These are phyloP conservation scores for Xylariaceae sp. DNA, from an alignment of 2,329 filamentous ascomycete genomes.

Conservation along the genomic window DNA sequence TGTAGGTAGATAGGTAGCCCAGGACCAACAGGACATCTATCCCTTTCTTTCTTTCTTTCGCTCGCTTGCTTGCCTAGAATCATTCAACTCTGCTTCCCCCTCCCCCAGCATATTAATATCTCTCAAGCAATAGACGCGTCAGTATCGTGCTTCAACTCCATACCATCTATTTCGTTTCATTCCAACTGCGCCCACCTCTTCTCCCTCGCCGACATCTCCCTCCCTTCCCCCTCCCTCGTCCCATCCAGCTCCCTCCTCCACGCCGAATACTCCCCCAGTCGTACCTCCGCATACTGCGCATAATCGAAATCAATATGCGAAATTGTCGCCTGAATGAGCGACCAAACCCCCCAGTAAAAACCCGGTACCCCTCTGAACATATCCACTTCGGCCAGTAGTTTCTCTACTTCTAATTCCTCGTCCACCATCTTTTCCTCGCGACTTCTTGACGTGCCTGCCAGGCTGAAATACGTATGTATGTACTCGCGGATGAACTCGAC, in stretches of 20 bases:
- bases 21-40: too few relatives aligned
- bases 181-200: constrained; percentile 64
- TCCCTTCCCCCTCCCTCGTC: constrained; percentile 45
- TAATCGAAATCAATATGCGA: constrained; percentile 98
- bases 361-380: constrained; percentile 82
- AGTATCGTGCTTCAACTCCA: background rate
- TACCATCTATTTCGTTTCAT: constrained; percentile 15
- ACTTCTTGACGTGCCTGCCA: constrained; percentile 35
- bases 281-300: constrained; percentile 77
- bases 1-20: too few relatives aligned
- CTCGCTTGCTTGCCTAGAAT: too few relatives aligned
- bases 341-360: constrained; percentile 91
- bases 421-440: constrained; percentile 27
- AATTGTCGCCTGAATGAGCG: constrained; percentile 87
- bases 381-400: constrained; percentile 76
- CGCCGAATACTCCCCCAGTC: constrained; percentile 86
- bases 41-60: too few relatives aligned
- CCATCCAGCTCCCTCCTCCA: constrained; percentile 75
- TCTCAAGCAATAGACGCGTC: background rate
- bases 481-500: constrained; percentile 80
- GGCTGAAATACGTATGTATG: constrained; percentile 63
- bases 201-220: constrained; percentile 59
- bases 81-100: too few relatives aligned
- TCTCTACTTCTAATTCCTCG: constrained; percentile 57
- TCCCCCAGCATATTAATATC: too few relatives aligned